Evolutionary conservation across 2,329 filamentous ascomycete species (phyloP), one percentile per base, ranked within the genome.

Genomic region (Annulohypoxylon truncatum): DNA sequence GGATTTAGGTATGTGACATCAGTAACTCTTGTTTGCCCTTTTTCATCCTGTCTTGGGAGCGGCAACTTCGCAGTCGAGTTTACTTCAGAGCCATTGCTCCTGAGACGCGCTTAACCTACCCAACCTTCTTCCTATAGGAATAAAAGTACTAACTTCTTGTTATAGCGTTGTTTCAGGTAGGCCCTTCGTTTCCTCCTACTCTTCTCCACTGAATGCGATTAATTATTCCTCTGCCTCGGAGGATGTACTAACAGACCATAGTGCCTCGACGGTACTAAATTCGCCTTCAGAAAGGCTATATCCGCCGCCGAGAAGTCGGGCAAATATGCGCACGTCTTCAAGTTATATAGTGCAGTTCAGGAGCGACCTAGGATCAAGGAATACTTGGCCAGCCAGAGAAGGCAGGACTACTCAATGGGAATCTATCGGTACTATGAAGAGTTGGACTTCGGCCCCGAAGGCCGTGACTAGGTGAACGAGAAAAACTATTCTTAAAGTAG

Each of bases 341-440:
- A 80, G 38, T 85, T 93, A 33, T 89, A 91, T 71, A 82, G 87
- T 0, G 84, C 84, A 1, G 85, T 94, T 13, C 87, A 88, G 78
- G 82, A 85, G 60, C 80, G 88, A 33, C 87, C 87, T 15, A 88
- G 84, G 40, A 84, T 95, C 72, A 90, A 89, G 79, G 85, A 82
- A 44, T 95, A 95, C 75, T 77, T 95, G 54, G 83, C 78, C 18
- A 94, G 91, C 76, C 83, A 87, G 2, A 84, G 89, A 67, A 82
- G 91, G 40, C 75, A 85, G 73, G 77, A 83, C 54, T 95, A 92
- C 74, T 80, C 82, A 0, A 78, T 84, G 66, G 91, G 92, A 0
- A 85, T 95, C 44, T 95, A 88, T 75, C 83, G 92, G 33, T 81
- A 92, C 72, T 94, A 95, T 73, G 84, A 88, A 2, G 92, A 94